Evolutionary conservation across 1,284 basidiomycete species (phyloP).

Genomic region (Ganoderma sinense): DNA sequence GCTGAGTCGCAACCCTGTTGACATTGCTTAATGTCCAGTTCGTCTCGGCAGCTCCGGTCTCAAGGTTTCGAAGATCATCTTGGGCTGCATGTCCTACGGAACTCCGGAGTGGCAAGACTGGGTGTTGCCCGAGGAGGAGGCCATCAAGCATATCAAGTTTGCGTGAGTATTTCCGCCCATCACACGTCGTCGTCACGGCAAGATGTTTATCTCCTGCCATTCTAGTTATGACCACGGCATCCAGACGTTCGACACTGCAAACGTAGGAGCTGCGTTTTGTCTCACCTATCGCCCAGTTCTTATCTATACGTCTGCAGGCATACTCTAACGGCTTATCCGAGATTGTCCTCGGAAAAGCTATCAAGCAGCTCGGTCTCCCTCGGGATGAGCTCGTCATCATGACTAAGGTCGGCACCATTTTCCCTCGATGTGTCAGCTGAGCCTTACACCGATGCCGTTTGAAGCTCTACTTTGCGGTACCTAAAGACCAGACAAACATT

Average conservation of each 20-base stretch:
- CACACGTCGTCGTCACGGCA: neutral
- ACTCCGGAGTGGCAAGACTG: constrained; percentile 43
- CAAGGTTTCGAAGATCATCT: constrained; percentile 51
- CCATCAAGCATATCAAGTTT: constrained; percentile 45
- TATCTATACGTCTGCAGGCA: constrained; percentile 14
- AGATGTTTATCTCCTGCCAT: neutral
- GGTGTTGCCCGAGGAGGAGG: constrained; percentile 51
- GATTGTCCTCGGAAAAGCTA: constrained; percentile 63
- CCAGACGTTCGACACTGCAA: constrained; percentile 59
- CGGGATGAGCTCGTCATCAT: constrained; percentile 63
- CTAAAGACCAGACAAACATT: constrained; percentile 38
- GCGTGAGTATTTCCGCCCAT: constrained; percentile 38
- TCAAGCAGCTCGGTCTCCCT: constrained; percentile 60
- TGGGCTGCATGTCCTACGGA: constrained; percentile 55
- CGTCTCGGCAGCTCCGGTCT: constrained; percentile 54
- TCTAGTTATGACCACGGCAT: constrained; percentile 50
- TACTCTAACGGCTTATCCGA: constrained; percentile 57
- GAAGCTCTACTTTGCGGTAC: constrained; percentile 1
- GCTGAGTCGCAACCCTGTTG: neutral
- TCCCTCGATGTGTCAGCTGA: neutral
- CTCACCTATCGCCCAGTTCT: neutral
- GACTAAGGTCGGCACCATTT: constrained; percentile 50
- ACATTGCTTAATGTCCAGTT: constrained; percentile 33
- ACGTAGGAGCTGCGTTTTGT: constrained; percentile 37
- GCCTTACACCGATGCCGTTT: neutral